Percentiles rank a stretch among this genome's conserved stretches.
phyloP scores from a whole-genome alignment of 192 early-diverging fungal species.

The Coemansia sp. region DNA sequence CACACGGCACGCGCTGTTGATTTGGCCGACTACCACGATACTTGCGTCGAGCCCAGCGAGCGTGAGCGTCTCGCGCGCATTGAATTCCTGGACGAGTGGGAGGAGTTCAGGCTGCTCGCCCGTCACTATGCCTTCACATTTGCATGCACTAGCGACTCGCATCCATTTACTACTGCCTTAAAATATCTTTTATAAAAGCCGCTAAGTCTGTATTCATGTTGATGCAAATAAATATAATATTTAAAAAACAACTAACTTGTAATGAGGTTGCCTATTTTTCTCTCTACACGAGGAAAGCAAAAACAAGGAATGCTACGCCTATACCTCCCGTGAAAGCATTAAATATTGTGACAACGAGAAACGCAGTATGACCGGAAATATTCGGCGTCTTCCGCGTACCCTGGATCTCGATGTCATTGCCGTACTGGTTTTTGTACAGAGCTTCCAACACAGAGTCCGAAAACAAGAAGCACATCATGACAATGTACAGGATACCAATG shows the following conservation, averaged over 20 bases:
- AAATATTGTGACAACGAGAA: background rate
- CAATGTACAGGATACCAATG: background rate
- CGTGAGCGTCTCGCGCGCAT: conserved; percentile 63
- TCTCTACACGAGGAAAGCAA: background rate
- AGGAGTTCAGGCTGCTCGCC: conserved; percentile 83
- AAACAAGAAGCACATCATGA: background rate
- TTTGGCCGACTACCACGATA: conserved; percentile 49
- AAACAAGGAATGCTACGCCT: background rate
- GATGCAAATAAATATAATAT: background rate
- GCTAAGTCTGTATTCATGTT: too few species aligned
- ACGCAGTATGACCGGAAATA: background rate
- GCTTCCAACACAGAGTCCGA: background rate
- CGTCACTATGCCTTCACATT: conserved; percentile 85
- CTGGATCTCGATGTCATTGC: background rate
- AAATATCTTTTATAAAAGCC: too few species aligned
- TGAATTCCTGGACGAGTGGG: conserved; percentile 89
- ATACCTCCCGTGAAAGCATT: background rate
- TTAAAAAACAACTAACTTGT: background rate
- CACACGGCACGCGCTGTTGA: conserved; percentile 57
- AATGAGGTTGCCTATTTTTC: background rate
- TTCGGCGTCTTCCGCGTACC: conserved; percentile 1
- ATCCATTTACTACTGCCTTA: background rate
- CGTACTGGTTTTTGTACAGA: background rate
- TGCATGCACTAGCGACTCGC: conserved; percentile 49
- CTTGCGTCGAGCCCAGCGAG: conserved; percentile 18